Evolutionary conservation across 1,284 basidiomycete genomes (phyloP), one percentile per base, ranked within the genome.

Genomic region (Pseudozyma sp.): DNA sequence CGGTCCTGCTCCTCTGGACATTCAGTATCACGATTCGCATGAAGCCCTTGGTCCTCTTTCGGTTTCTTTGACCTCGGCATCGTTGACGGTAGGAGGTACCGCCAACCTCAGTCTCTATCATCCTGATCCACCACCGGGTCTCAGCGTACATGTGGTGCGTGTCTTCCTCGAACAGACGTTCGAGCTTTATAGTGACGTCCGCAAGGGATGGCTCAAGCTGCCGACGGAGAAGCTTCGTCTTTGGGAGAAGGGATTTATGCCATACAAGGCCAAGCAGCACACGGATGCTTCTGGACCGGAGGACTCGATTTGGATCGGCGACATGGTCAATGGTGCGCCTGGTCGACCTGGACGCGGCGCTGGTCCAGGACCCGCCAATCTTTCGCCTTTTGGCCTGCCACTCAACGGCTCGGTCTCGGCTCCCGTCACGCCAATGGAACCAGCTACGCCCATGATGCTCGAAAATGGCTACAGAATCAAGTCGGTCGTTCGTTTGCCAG

Each of bases 81-180:
- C 76, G 4, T 66, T 85, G 7, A 84, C 83, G 16, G 83, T 85
- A 21, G 83, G 81, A 42, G 81, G 81, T 13, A 82, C 79, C 3
- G 74, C 75, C 16, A 76, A 68, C 16, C 59, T 85, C 35, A 72
- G 56, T 31, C 47, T 83, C 36, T 73, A 76, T 25, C 83, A 84
- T 58, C 83, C 83, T 3, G 70, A 78, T 14, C 83, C 83, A 25
- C 80, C 83, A 5, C 67, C 78, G 16, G 74, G 73, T 5, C 74
- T 85, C 53, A 82, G 69, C 55, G 80, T 85, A 11, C 81, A 82
- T 56, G 69, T 81, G 40, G 55, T 78, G 36, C 72, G 81, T 47
- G 80, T 84, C 47, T 81, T 83, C 52, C 42, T 84, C 39, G 83
- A 85, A 59, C 82, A 85, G 64, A 80, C 75, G 3, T 78, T 82